phyloP scores from a whole-genome alignment of 345 rosid species.

The Heritiera fomes region DNA sequence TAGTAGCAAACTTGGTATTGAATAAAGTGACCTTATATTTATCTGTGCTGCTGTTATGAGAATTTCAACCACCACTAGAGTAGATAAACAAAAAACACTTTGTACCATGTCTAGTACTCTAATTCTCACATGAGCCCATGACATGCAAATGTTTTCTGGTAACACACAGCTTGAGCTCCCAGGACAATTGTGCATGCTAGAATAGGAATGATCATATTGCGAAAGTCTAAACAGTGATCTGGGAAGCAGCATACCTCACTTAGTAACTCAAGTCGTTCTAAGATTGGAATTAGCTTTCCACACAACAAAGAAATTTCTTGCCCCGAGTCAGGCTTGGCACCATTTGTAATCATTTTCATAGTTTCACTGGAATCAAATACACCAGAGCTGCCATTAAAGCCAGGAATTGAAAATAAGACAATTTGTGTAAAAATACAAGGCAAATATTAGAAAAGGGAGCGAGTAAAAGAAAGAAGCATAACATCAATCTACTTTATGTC shows the following conservation, averaged over 20 bases:
- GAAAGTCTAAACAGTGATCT: not conserved
- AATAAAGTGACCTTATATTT: not conserved
- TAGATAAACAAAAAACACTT: slow-evolving; percentile 2
- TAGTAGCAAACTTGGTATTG: not conserved
- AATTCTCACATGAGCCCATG: not conserved
- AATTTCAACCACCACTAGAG: not conserved
- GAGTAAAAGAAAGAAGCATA: not conserved
- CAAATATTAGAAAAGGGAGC: not conserved
- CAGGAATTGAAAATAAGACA: not conserved
- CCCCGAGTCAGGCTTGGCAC: slow-evolving; percentile 42
- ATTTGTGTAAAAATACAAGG: not conserved
- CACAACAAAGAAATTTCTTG: slow-evolving; percentile 51
- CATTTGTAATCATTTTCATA: slow-evolving; percentile 38
- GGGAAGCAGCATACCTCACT: slow-evolving; percentile 63
- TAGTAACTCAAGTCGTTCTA: slow-evolving; percentile 78
- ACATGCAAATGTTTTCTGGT: not conserved
- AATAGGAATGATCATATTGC: not conserved
- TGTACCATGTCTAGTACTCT: too few species aligned
- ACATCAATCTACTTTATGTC: not conserved
- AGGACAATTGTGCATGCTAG: not conserved
- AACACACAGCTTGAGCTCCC: not conserved
- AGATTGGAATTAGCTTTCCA: slow-evolving; percentile 60
- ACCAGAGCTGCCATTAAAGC: slow-evolving; percentile 42
- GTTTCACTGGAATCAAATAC: slow-evolving; percentile 37
- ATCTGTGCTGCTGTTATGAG: not conserved